A percentile compares a stretch with the other conserved stretches of the same genome.
These are phyloP conservation scores for Sideroxylon spinosum DNA, from an alignment of 179 eudicot genomes.

Conservation along the genomic window DNA sequence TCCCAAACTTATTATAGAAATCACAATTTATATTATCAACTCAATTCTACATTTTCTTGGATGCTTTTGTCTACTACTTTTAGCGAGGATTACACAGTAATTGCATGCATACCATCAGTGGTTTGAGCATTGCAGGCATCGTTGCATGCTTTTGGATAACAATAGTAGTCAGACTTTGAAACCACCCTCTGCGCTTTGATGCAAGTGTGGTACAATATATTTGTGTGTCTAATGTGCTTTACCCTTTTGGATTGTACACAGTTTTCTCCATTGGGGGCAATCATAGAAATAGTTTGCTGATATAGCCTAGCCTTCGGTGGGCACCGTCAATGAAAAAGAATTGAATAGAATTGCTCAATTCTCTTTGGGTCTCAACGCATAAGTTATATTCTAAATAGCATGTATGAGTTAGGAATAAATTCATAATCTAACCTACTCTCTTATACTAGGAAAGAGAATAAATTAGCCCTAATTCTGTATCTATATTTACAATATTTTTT, in stretches of 20 bases:
- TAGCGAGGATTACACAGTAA: background rate
- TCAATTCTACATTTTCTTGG: background rate
- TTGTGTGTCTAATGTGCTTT: background rate
- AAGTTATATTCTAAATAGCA: too few relatives aligned
- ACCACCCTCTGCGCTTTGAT: constrained; percentile 2
- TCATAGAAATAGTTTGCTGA: background rate
- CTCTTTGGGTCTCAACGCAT: too few relatives aligned
- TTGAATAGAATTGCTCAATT: background rate
- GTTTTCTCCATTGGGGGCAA: background rate
- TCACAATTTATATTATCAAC: background rate
- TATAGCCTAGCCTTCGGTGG: background rate
- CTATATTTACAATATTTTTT: too few relatives aligned
- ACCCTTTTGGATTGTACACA: background rate
- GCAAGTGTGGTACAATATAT: background rate
- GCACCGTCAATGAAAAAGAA: background rate
- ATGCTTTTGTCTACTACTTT: background rate
- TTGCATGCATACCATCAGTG: background rate
- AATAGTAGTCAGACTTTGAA: background rate
- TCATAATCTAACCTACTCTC: too few relatives aligned
- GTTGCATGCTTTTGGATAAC: background rate
- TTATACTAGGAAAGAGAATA: too few relatives aligned
- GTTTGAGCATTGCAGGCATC: background rate
- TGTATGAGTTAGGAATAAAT: too few relatives aligned
- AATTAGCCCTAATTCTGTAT: too few relatives aligned
- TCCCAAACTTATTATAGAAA: too few relatives aligned